A percentile compares a stretch with the other conserved stretches of the same genome.
Conservation (phyloP, 768 basidiomycete genomes). For the Boletus edulis region DNA sequence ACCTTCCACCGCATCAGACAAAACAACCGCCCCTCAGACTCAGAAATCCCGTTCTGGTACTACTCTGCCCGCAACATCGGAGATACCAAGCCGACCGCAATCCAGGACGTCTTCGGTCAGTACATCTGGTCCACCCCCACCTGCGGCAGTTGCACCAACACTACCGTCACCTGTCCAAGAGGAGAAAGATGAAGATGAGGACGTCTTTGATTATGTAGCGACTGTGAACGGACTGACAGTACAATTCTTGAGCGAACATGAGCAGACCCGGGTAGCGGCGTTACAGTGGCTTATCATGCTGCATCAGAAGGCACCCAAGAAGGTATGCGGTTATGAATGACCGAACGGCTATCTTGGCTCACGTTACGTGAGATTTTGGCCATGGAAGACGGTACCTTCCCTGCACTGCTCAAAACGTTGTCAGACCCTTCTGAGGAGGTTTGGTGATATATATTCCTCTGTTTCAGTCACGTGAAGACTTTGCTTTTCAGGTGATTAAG, state of each 20-base stretch:
- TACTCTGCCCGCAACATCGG: conserved; percentile 26
- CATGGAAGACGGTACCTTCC: conserved; percentile 96
- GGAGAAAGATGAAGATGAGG: conserved; percentile 53
- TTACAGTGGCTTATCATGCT: conserved; percentile 98
- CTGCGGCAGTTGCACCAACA: conserved; percentile 27
- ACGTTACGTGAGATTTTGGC: conserved; percentile 68
- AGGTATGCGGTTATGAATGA: conserved; percentile 45
- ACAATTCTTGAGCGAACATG: conserved; percentile 94
- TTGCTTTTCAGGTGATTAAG: conserved; percentile 74
- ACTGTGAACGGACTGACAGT: conserved; percentile 92
- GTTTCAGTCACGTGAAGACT: neutral
- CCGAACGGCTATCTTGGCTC: neutral
- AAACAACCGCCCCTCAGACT: conserved; percentile 36
- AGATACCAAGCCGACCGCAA: conserved; percentile 54
- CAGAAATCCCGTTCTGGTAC: conserved; percentile 25
- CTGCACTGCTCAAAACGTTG: conserved; percentile 89
- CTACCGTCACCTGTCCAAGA: conserved; percentile 29
- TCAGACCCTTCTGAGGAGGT: conserved; percentile 97
- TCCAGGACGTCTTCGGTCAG: conserved; percentile 57
- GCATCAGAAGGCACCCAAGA: conserved; percentile 95
- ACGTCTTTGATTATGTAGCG: conserved; percentile 87
- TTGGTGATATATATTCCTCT: conserved; percentile 7
- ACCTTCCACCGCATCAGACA: conserved; percentile 33
- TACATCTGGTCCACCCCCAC: conserved; percentile 34
- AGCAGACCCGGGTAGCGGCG: conserved; percentile 93